Evolutionary conservation across 2,329 filamentous ascomycete species (phyloP), one percentile per base, ranked within the genome.

Genomic region (Raffaelea ambrosiae): DNA sequence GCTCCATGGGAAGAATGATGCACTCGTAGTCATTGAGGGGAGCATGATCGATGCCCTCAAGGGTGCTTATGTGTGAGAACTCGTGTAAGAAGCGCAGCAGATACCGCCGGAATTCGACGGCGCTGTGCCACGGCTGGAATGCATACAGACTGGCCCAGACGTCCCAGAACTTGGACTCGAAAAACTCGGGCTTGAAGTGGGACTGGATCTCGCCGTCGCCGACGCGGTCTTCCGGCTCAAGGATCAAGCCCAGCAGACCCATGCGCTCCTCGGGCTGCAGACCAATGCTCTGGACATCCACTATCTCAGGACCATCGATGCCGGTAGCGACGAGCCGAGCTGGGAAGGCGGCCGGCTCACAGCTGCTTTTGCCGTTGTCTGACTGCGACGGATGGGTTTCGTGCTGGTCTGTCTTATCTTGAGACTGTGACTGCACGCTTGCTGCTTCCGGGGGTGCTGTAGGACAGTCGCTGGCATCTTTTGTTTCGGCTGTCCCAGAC

Each of bases 121-220:
- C 59, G 47, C 58, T 60, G 49, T 62, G 59, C 56, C 60, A 61
- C 20, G 59, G 58, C 50, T 61, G 55, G 50, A 61, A 62, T 8
- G 56, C 57, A 50, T 56, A 61, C 53, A 59, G 59, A 18, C 56
- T 61, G 31, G 54, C 55, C 60, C 60, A 62, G 50, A 60, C 58
- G 39, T 57, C 59, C 60, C 60, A 62, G 51, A 62, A 62, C 43
- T 59, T 59, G n/a, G 54, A 57, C 48, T 57, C 46, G 48, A 61
- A 62, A 41, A 62, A 62, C 14, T 47, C 51, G 13, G 52, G 52
- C 44, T 46, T 33, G 47, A 53, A 53, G 43, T 51, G 51, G 10
- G 51, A 42, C 48, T 54, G 52, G 42, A 54, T 54, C 47, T 54
- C 46, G 9, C 48, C 38, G 40, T 47, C 41, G 29, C 39, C 51